Evolutionary conservation across 768 basidiomycete species (phyloP).

Genomic region (Pilatotrama ljubarskyi): DNA sequence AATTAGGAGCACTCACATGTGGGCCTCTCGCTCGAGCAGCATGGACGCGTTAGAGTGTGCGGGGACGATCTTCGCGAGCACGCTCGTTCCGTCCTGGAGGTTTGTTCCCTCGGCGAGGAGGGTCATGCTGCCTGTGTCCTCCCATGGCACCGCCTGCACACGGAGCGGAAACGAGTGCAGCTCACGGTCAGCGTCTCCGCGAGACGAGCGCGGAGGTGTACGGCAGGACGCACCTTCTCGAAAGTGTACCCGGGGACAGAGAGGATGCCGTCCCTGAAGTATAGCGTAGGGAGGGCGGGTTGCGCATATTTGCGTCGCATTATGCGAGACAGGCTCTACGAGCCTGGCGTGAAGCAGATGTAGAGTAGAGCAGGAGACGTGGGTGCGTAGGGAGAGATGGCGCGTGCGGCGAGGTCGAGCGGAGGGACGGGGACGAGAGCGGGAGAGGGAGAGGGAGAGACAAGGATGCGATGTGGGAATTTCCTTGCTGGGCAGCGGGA

Average conservation of each 20-base stretch:
- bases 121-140: conserved; percentile 74
- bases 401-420: neutral
- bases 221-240: conserved; percentile 50
- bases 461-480: neutral
- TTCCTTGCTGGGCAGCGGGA: neutral
- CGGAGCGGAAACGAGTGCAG: neutral
- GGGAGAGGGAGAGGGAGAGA: neutral
- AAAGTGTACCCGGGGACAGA: conserved; percentile 74
- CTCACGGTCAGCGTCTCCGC: neutral
- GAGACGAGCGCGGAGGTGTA: neutral
- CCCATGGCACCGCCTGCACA: conserved; percentile 60
- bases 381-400: neutral
- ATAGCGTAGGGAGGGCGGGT: conserved; percentile 56
- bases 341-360: neutral
- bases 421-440: neutral
- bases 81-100: conserved; percentile 66
- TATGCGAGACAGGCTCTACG: conserved; percentile 8
- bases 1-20: conserved; percentile 50
- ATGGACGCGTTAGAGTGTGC: conserved; percentile 73
- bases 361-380: neutral
- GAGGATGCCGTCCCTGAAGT: conserved; percentile 54
- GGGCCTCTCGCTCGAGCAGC: conserved; percentile 70
- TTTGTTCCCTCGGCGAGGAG: conserved; percentile 66
- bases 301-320: conserved; percentile 62
- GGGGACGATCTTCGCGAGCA: conserved; percentile 72